phyloP scores from a whole-genome alignment of 371 early-diverging fungal genomes.

The Phascolomyces articulosus region DNA sequence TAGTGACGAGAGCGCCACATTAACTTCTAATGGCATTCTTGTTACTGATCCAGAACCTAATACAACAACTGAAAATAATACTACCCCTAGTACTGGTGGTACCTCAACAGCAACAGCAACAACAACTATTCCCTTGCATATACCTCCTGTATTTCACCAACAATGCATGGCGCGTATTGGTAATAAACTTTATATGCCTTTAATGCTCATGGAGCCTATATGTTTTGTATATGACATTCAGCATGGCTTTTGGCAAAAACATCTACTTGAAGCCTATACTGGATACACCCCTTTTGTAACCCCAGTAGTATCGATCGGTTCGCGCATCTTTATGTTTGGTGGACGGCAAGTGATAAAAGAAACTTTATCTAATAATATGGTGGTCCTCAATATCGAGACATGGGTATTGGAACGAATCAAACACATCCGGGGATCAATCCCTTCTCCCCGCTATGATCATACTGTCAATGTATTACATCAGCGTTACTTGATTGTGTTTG shows the following conservation, averaged over 20 bases:
- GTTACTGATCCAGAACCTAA: no score
- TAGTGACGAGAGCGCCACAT: no score
- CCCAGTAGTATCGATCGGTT: slow-evolving; percentile 20
- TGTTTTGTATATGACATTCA: slow-evolving; percentile 26
- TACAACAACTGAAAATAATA: no score
- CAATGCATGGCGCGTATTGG: slow-evolving; percentile 22
- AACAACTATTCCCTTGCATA: neutral
- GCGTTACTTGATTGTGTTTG: slow-evolving; percentile 27
- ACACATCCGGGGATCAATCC: slow-evolving; percentile 6
- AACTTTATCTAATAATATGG: slow-evolving; percentile 20
- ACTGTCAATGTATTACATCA: slow-evolving; percentile 21
- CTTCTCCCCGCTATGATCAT: slow-evolving; percentile 29
- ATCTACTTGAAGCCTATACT: slow-evolving; percentile 1
- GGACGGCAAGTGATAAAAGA: slow-evolving; percentile 18
- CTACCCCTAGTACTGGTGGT: no score
- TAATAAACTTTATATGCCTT: slow-evolving; percentile 23
- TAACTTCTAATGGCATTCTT: no score
- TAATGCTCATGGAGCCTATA: slow-evolving; percentile 26
- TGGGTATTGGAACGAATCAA: slow-evolving; percentile 15
- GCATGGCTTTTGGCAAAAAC: slow-evolving; percentile 14
- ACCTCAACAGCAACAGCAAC: neutral
- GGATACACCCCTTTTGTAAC: slow-evolving; percentile 20
- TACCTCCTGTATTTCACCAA: slow-evolving; percentile 16
- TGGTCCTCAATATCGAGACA: slow-evolving; percentile 15
- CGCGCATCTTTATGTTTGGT: slow-evolving; percentile 25